phyloP scores from a whole-genome alignment of 2,329 filamentous ascomycete species.

The Aaosphaeria pasadenensis region DNA sequence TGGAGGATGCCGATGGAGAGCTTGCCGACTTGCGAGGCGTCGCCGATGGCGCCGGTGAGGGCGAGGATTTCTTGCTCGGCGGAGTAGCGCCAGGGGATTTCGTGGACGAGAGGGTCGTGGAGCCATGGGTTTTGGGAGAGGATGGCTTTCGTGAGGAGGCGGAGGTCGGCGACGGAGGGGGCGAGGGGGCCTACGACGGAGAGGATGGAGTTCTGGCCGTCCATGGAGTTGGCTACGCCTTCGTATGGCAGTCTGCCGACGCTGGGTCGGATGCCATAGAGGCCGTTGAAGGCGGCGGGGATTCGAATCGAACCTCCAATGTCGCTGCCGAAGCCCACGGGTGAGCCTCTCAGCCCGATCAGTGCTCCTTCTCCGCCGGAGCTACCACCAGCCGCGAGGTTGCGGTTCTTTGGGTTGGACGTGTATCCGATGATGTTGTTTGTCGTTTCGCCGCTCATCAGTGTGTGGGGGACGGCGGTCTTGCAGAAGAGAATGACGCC shows the following conservation, averaged over 20 bases:
- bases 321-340: conserved; percentile 58
- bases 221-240: conserved; percentile 57
- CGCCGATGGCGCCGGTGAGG: conserved; percentile 29
- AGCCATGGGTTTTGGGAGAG: conserved; percentile 62
- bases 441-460: conserved; percentile 58
- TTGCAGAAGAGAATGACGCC: conserved; percentile 59
- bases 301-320: conserved; percentile 57
- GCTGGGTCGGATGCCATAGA: conserved; percentile 57
- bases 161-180: conserved; percentile 53
- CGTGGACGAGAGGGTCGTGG: conserved; percentile 61
- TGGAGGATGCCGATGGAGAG: conserved; percentile 31
- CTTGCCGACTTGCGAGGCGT: conserved; percentile 13
- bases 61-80: conserved; percentile 33
- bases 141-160: conserved; percentile 55
- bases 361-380: conserved; percentile 62
- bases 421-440: conserved; percentile 62
- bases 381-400: conserved; percentile 53
- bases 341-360: conserved; percentile 53
- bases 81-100: conserved; percentile 62
- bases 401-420: conserved; percentile 56
- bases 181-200: conserved; percentile 64
- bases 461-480: conserved; percentile 56
- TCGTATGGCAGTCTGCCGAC: conserved; percentile 47
- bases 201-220: conserved; percentile 61
- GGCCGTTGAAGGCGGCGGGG: conserved; percentile 57